Evolutionary conservation across 2,329 filamentous ascomycete genomes (phyloP).

Genomic region (Hypoxylon rubiginosum): DNA sequence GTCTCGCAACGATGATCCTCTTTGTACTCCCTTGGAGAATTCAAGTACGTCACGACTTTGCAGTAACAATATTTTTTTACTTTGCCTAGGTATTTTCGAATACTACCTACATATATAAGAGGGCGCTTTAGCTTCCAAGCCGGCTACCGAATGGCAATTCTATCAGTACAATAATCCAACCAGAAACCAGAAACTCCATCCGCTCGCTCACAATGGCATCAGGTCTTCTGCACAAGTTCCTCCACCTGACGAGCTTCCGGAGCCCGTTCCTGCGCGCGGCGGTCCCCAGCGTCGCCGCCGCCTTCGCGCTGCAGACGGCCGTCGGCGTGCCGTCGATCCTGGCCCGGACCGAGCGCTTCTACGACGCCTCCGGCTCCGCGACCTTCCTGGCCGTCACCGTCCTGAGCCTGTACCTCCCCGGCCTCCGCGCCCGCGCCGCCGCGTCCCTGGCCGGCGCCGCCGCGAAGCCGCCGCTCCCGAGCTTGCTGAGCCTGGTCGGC

Average conservation of each 20-base stretch:
- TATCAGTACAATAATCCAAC: not conserved
- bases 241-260: conserved; percentile 72
- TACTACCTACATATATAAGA: not conserved
- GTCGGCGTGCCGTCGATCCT: conserved; percentile 73
- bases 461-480: conserved; percentile 61
- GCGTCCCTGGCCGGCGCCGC: conserved; percentile 54
- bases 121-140: not conserved
- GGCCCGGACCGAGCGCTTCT: conserved; percentile 74
- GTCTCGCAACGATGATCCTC: conserved; percentile 4
- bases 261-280: conserved; percentile 73
- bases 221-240: conserved; percentile 59
- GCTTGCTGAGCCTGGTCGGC: conserved; percentile 61
- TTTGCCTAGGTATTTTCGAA: not conserved
- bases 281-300: conserved; percentile 71
- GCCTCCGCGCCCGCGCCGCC: conserved; percentile 66
- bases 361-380: conserved; percentile 75
- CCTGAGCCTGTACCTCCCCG: conserved; percentile 72
- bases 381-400: conserved; percentile 76
- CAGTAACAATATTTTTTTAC: conserved; percentile 2
- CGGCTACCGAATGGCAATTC: not conserved
- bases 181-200: not conserved
- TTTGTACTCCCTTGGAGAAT: conserved; percentile 4
- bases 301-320: conserved; percentile 73
- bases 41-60: conserved; percentile 35
- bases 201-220: conserved; percentile 47